A percentile compares a stretch with the other conserved stretches of the same genome.
Conservation (phyloP, 2,329 filamentous ascomycete species). For the Mycosphaerella sp. region DNA sequence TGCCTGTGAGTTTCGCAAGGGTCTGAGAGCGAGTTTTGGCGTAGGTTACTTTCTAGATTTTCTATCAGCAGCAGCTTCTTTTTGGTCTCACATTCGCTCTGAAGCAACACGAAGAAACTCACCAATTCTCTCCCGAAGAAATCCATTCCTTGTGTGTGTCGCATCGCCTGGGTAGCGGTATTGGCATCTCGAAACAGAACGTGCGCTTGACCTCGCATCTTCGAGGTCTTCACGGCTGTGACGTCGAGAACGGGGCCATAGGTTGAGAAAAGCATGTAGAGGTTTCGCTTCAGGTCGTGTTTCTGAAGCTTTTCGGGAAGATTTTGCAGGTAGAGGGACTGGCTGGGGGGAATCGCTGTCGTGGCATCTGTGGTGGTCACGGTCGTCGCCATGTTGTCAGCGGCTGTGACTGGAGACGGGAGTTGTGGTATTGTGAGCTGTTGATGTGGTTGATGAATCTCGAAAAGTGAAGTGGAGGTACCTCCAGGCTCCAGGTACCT, state of each 20-base stretch:
- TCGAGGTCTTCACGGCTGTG: slow-evolving; percentile 77
- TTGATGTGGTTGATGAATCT: background rate
- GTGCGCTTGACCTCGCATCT: slow-evolving; percentile 95
- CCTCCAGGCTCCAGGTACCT: too few species aligned
- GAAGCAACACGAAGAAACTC: slow-evolving; percentile 33
- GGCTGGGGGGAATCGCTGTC: slow-evolving; percentile 14
- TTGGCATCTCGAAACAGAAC: slow-evolving; percentile 84
- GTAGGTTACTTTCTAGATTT: slow-evolving; percentile 73
- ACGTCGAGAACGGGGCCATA: slow-evolving; percentile 91
- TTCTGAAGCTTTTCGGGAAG: slow-evolving; percentile 88
- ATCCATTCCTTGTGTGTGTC: slow-evolving; percentile 74
- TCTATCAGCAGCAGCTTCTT: slow-evolving; percentile 10
- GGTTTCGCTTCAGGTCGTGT: slow-evolving; percentile 71
- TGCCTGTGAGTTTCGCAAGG: slow-evolving; percentile 85
- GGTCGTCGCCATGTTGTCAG: slow-evolving; percentile 7
- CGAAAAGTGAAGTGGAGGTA: background rate
- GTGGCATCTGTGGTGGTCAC: slow-evolving; percentile 5
- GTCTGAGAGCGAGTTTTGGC: slow-evolving; percentile 84
- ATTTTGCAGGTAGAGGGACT: slow-evolving; percentile 81
- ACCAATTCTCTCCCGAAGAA: slow-evolving; percentile 85
- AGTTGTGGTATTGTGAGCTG: background rate
- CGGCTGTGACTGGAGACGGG: background rate
- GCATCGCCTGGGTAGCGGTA: slow-evolving; percentile 89
- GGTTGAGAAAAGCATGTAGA: slow-evolving; percentile 92
- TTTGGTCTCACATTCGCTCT: background rate